Conservation (phyloP, 2,329 filamentous ascomycete species). For the Teratosphaeria epicoccoides region DNA sequence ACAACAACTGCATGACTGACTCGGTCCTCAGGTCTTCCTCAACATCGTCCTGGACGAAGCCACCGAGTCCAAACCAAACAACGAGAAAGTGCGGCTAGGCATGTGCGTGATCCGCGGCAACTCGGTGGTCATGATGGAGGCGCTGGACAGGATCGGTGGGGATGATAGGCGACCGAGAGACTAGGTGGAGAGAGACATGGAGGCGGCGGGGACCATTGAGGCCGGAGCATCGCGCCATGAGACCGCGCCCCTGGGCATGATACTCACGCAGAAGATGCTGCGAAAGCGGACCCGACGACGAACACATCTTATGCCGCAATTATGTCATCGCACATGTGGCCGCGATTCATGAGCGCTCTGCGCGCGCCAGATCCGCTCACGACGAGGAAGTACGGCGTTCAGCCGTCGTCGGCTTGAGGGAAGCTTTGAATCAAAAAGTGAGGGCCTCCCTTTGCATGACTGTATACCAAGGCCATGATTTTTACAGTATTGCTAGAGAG, state of each 20-base stretch:
- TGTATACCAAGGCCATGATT: neutral
- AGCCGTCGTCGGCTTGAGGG: neutral
- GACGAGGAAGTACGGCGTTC: neutral
- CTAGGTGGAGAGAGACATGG: neutral
- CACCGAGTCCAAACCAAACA: constrained; percentile 83
- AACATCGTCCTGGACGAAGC: constrained; percentile 98
- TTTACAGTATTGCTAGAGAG: neutral
- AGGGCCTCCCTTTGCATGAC: neutral
- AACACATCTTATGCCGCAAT: too few species aligned
- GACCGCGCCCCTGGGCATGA: neutral
- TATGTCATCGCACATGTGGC: too few species aligned
- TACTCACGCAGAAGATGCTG: neutral
- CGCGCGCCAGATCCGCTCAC: too few species aligned
- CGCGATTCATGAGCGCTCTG: too few species aligned
- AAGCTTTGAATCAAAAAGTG: neutral
- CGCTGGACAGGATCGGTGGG: constrained; percentile 30
- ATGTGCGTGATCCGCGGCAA: constrained; percentile 78
- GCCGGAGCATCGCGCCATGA: neutral
- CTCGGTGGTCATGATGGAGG: constrained; percentile 93
- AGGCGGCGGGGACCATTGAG: neutral
- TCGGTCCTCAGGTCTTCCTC: constrained; percentile 73
- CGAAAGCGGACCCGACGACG: too few species aligned
- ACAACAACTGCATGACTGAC: too few species aligned
- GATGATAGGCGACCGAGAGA: constrained; percentile 16
- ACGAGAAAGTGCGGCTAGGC: constrained; percentile 79